Conservation (phyloP, 805 yeast species). For the Vanderwaltozyma verrucispora region DNA sequence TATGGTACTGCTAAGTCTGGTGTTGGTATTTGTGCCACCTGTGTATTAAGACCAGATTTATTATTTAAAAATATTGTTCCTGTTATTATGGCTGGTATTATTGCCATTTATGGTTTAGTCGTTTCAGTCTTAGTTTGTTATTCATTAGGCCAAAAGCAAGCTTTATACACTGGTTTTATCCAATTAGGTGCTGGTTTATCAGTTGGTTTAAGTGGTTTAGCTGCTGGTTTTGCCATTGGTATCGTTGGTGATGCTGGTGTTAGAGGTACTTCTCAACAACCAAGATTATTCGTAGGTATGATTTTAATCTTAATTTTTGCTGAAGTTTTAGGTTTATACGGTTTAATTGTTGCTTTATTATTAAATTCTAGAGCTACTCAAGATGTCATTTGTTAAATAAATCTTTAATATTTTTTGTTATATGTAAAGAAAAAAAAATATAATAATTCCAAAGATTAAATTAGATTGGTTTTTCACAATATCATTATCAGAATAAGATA, state of each 20-base stretch:
- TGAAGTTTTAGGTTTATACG: slow-evolving; percentile 97
- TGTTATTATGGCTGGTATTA: slow-evolving; percentile 98
- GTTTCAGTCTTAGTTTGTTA: slow-evolving; percentile 92
- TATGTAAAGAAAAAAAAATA: too few relatives aligned
- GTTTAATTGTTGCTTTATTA: slow-evolving; percentile 94
- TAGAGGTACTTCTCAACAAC: slow-evolving; percentile 96
- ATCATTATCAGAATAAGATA: too few relatives aligned
- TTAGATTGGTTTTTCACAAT: too few relatives aligned
- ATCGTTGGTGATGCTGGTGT: slow-evolving; percentile 99
- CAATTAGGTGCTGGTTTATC: slow-evolving; percentile 97
- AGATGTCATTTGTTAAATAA: slow-evolving; percentile 66
- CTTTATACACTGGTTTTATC: slow-evolving; percentile 93
- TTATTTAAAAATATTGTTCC: slow-evolving; percentile 91
- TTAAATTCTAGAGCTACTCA: slow-evolving; percentile 96
- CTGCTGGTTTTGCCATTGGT: slow-evolving; percentile 99
- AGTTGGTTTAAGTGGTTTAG: slow-evolving; percentile 93
- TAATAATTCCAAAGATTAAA: too few relatives aligned
- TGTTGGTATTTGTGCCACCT: slow-evolving; percentile 98
- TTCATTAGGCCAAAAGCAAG: slow-evolving; percentile 80
- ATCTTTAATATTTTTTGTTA: too few relatives aligned
- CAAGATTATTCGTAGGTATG: slow-evolving; percentile 97
- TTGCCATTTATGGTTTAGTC: slow-evolving; percentile 95
- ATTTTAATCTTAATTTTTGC: slow-evolving; percentile 97
- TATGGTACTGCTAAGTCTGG: slow-evolving; percentile 99
- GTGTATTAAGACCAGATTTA: slow-evolving; percentile 95